Conservation (phyloP, 2,329 filamentous ascomycete genomes). For the Ophiostoma angusticollis region DNA sequence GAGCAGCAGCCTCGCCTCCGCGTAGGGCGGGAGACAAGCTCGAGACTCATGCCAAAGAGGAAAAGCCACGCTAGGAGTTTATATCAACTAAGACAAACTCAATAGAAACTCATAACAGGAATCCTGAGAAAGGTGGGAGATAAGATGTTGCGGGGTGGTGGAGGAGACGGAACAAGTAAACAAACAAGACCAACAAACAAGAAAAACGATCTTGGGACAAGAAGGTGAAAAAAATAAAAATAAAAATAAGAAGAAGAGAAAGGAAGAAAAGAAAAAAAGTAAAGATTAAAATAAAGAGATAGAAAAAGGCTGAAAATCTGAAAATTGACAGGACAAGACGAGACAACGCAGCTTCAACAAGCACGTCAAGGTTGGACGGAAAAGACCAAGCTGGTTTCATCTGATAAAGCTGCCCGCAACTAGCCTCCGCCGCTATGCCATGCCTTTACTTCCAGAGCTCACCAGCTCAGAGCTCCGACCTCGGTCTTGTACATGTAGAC, state of each 20-base stretch:
- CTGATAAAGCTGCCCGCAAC: no score
- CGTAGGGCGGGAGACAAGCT: no score
- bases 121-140: constrained; percentile 9
- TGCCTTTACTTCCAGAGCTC: no score
- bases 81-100: constrained; percentile 6
- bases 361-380: no score
- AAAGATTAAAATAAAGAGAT: background rate
- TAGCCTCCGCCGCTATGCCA: no score
- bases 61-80: constrained; percentile 1
- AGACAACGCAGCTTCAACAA: no score
- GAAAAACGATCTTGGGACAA: background rate
- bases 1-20: no score
- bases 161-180: background rate
- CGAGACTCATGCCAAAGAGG: no score
- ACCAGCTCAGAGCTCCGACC: no score
- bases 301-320: background rate
- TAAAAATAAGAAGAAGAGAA: background rate
- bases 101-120: constrained; percentile 6
- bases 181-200: background rate
- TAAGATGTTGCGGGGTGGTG: constrained; percentile 5
- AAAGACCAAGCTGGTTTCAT: background rate
- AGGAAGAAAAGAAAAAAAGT: background rate
- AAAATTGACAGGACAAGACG: no score
- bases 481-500: no score
- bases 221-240: background rate